phyloP scores from a whole-genome alignment of 1,284 basidiomycete species.

The Wallemia mellicola region DNA sequence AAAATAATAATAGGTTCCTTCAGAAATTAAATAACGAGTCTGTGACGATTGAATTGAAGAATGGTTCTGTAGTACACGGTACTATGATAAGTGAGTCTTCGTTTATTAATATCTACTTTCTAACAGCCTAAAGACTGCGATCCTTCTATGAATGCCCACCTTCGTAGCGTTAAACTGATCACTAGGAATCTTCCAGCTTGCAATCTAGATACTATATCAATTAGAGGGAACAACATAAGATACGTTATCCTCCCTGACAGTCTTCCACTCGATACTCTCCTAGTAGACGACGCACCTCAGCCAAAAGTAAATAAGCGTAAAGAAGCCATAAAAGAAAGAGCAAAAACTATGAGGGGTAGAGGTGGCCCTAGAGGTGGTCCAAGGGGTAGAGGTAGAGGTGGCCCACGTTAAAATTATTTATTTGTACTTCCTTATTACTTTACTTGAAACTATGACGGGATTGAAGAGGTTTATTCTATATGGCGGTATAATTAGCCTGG shows the following conservation, averaged over 20 bases:
- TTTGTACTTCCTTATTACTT: neutral
- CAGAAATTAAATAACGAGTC: constrained; percentile 99
- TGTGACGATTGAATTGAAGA: constrained; percentile 92
- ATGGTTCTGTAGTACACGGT: constrained; percentile 78
- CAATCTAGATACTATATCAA: constrained; percentile 56
- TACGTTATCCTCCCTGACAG: constrained; percentile 80
- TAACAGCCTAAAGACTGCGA: constrained; percentile 35
- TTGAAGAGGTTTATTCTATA: neutral
- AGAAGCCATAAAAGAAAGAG: constrained; percentile 19
- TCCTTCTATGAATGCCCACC: constrained; percentile 90
- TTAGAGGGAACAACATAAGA: constrained; percentile 68
- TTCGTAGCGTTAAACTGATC: constrained; percentile 92
- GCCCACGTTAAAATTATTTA: neutral
- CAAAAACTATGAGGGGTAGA: constrained; percentile 1
- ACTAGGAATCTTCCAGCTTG: constrained; percentile 55
- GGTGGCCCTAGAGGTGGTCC: neutral
- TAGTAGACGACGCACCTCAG: constrained; percentile 92
- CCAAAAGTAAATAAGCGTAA: constrained; percentile 46
- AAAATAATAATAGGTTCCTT: constrained; percentile 35
- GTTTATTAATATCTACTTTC: neutral
- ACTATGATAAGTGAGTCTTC: constrained; percentile 62
- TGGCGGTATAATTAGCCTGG: neutral
- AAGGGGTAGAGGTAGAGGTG: neutral
- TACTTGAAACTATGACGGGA: neutral
- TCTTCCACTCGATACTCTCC: constrained; percentile 72